Evolutionary conservation across 2,329 filamentous ascomycete genomes (phyloP).

Genomic region (Epichloe brachyelytri): DNA sequence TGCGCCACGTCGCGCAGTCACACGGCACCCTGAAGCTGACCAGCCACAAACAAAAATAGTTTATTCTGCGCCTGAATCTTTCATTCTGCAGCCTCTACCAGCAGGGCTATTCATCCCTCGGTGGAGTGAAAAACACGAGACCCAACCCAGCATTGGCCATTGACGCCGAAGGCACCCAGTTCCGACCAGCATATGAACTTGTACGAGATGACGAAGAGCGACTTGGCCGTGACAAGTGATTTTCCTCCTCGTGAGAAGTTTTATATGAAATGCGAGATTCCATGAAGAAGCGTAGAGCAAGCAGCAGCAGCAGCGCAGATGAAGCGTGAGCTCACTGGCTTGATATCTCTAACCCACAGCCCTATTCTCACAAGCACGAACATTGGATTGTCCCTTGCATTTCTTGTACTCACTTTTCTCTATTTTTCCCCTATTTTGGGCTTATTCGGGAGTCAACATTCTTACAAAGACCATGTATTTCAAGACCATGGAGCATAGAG

Average conservation of each 20-base stretch:
- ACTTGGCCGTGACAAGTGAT: constrained; percentile 51
- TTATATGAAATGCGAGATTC: not conserved
- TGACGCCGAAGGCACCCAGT: constrained; percentile 27
- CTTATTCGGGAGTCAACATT: not conserved
- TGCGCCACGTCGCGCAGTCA: not conserved
- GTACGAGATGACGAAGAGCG: constrained; percentile 65
- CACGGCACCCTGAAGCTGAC: too few species aligned
- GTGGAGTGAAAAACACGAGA: constrained; percentile 75
- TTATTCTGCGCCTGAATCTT: constrained; percentile 65
- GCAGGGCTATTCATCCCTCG: constrained; percentile 79
- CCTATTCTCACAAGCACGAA: too few species aligned
- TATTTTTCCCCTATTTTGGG: not conserved
- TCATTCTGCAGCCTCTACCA: constrained; percentile 85
- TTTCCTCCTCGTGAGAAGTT: not conserved
- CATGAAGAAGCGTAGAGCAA: too few species aligned
- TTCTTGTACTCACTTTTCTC: not conserved
- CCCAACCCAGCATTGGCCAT: constrained; percentile 65
- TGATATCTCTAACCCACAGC: not conserved
- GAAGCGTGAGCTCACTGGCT: not conserved
- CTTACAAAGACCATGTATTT: not conserved
- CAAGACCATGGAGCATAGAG: constrained; percentile 3
- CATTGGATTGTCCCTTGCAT: not conserved
- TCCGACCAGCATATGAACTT: constrained; percentile 64
- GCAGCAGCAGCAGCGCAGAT: too few species aligned
- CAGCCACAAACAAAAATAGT: constrained; percentile 31